phyloP scores from a whole-genome alignment of 768 basidiomycete genomes.

The Xerocomellus intermedius region DNA sequence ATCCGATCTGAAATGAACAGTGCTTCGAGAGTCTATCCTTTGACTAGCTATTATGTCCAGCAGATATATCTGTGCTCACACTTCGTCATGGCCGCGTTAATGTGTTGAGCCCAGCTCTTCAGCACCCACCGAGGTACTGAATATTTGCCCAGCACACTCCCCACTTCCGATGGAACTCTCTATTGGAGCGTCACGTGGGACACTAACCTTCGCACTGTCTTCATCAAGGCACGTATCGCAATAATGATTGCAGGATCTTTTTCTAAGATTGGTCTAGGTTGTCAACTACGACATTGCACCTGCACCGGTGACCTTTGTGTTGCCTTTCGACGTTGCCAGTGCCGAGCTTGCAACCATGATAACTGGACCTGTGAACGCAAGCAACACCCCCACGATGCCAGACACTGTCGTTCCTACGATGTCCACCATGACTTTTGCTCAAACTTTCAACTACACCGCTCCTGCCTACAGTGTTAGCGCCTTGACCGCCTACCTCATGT shows the following conservation, averaged over 20 bases:
- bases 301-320: slow-evolving; percentile 46
- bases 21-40: slow-evolving; percentile 52
- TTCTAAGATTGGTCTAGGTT: slow-evolving; percentile 36
- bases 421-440: slow-evolving; percentile 44
- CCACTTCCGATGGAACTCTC: slow-evolving; percentile 43
- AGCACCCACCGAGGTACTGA: slow-evolving; percentile 59
- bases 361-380: slow-evolving; percentile 46
- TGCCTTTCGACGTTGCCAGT: slow-evolving; percentile 52
- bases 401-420: slow-evolving; percentile 46
- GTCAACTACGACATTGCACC: slow-evolving; percentile 47
- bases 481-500: slow-evolving; percentile 15
- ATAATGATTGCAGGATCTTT: background rate
- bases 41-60: slow-evolving; percentile 62
- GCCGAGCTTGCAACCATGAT: slow-evolving; percentile 50
- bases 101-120: slow-evolving; percentile 47
- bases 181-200: slow-evolving; percentile 59
- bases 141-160: slow-evolving; percentile 63
- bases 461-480: slow-evolving; percentile 46
- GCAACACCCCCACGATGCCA: slow-evolving; percentile 55
- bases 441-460: slow-evolving; percentile 54
- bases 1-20: slow-evolving; percentile 28
- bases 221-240: slow-evolving; percentile 52
- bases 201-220: slow-evolving; percentile 32
- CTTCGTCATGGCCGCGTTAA: background rate
- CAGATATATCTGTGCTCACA: slow-evolving; percentile 37